Evolutionary conservation across 768 basidiomycete genomes (phyloP).

Genomic region (Candolleomyces eurysporus): DNA sequence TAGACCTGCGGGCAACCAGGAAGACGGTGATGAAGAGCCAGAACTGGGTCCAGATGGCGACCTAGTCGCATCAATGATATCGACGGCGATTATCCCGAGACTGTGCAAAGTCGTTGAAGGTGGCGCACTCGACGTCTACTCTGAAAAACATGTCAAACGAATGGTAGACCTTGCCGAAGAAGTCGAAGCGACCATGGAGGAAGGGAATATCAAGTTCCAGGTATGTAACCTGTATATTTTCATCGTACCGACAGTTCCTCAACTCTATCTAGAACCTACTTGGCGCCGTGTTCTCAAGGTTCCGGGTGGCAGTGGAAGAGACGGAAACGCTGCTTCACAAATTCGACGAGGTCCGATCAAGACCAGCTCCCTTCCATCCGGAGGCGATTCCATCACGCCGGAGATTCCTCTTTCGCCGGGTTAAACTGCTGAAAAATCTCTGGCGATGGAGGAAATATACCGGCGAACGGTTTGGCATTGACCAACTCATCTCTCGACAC

Average conservation of each 20-base stretch:
- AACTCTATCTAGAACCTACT: constrained; percentile 46
- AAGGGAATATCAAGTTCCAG: constrained; percentile 61
- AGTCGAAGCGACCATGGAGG: constrained; percentile 70
- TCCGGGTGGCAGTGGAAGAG: constrained; percentile 55
- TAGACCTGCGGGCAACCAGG: constrained; percentile 40
- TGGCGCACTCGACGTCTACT: constrained; percentile 86
- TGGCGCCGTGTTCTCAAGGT: constrained; percentile 49
- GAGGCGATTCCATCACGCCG: constrained; percentile 68
- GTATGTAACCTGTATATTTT: constrained; percentile 28
- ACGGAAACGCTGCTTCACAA: constrained; percentile 49
- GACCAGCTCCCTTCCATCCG: constrained; percentile 63
- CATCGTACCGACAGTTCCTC: constrained; percentile 2
- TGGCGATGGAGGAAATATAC: constrained; percentile 75
- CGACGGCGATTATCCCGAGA: constrained; percentile 77
- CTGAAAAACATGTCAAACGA: constrained; percentile 55
- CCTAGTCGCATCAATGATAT: constrained; percentile 82
- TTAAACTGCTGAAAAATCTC: constrained; percentile 74
- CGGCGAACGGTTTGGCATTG: constrained; percentile 57
- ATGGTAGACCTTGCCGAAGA: constrained; percentile 78
- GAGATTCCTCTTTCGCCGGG: constrained; percentile 62
- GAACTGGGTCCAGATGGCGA: constrained; percentile 83
- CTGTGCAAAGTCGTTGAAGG: constrained; percentile 69
- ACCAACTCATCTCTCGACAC: constrained; percentile 51
- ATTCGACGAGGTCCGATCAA: constrained; percentile 37
- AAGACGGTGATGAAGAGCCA: constrained; percentile 41